Base-by-base conservation (phyloP, 495 filamentous ascomycete genomes). In the Physcia stellaris region DNA sequence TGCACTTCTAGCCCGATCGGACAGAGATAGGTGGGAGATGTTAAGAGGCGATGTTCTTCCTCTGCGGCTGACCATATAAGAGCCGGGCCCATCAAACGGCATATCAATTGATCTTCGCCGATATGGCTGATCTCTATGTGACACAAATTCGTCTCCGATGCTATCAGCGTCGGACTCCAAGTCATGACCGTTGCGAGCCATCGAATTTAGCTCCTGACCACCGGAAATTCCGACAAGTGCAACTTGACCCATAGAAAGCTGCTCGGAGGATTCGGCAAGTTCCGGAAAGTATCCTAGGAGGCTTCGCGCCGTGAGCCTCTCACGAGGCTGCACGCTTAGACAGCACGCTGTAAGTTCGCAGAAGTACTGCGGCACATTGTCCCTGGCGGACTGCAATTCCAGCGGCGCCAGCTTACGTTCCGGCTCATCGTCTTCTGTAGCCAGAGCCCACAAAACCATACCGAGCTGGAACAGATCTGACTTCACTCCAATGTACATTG, bases 401-500 rank as follows among this genome's bases (percentile, higher is more conserved):
- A 96, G 57, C 1, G 90, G 90, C n/a, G 83, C 73, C 29, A 64
- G 70, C 35, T 79, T 71, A 13, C 73, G 66, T 54, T 98, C 90
- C 4, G 90, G 90, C 48, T 98, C 90, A 48, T 95, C 90, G 27
- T 85, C 71, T 43, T 83, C 72, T 46, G 77, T 82, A 3, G 85
- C 87, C 24, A 98, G 61, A 6, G 84, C 86, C 86, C 88, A 98
- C 3, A 98, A 67, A 1, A 93, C 88, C 92, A 98, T 98, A 19
- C 90, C 90, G 2, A 96, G 67, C 51, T 98, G 90, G 51, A 78
- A 98, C 2, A 96, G 65, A 57, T 98, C 90, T 0, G 87, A 93
- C 57, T 96, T 98, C 58, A 95, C 85, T 4, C 90, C 90, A 54
- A 98, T 96, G 54, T 94, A 94, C 83, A 98, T 95, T 20, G 84